Evolutionary conservation across 208 protist species (phyloP).

Genomic region (Phytomonas sp.): DNA sequence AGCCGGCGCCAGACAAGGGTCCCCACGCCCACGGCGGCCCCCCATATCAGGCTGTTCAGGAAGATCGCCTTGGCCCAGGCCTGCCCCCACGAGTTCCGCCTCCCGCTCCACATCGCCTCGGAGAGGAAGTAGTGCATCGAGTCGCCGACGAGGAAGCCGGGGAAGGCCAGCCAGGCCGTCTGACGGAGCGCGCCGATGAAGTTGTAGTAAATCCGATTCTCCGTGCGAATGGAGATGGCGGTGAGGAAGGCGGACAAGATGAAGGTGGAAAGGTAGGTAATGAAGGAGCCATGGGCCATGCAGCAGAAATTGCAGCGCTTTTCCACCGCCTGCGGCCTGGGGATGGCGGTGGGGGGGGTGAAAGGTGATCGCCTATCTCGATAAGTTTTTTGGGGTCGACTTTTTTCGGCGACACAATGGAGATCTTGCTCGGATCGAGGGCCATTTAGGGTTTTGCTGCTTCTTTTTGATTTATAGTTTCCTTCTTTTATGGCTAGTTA

Average conservation of each 20-base stretch:
- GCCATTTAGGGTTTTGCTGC: slow-evolving; percentile 13
- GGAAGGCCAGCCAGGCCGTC: slow-evolving; percentile 54
- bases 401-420: slow-evolving; percentile 70
- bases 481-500: slow-evolving; percentile 1
- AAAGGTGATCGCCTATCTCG: slow-evolving; percentile 33
- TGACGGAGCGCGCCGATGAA: slow-evolving; percentile 73
- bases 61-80: slow-evolving; percentile 78
- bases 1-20: slow-evolving; percentile 64
- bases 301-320: slow-evolving; percentile 68
- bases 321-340: slow-evolving; percentile 20
- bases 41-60: slow-evolving; percentile 60
- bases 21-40: slow-evolving; percentile 28
- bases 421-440: slow-evolving; percentile 67
- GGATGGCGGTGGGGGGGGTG: slow-evolving; percentile 16
- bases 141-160: slow-evolving; percentile 51
- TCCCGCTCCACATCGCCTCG: slow-evolving; percentile 80
- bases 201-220: slow-evolving; percentile 72
- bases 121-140: slow-evolving; percentile 79
- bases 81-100: slow-evolving; percentile 75
- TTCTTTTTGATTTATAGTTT: not conserved
- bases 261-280: slow-evolving; percentile 39
- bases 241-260: slow-evolving; percentile 39
- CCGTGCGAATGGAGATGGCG: slow-evolving; percentile 38
- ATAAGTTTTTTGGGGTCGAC: slow-evolving; percentile 45
- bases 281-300: slow-evolving; percentile 53